phyloP scores from a whole-genome alignment of 495 filamentous ascomycete species.

The Penicillium flavigenum region DNA sequence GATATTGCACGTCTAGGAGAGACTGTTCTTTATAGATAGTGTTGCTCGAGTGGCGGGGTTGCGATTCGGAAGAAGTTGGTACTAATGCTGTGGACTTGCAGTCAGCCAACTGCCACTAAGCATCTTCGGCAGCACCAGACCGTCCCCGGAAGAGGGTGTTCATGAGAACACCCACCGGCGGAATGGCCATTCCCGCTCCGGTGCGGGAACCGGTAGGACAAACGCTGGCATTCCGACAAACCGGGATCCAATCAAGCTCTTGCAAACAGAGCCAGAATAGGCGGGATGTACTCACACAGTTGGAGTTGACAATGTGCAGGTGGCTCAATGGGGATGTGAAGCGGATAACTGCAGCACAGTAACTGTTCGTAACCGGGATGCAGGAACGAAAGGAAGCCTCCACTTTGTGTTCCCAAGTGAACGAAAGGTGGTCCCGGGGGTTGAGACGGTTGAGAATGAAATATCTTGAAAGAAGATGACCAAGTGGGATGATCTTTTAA shows the following conservation, averaged over 20 bases:
- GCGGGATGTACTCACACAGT: constrained; percentile 18
- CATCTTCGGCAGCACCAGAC: constrained; percentile 4
- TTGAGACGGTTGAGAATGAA: constrained; percentile 27
- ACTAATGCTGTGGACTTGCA: constrained; percentile 1
- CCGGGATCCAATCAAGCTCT: constrained; percentile 26
- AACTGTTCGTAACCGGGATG: constrained; percentile 26
- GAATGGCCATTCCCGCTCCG: constrained; percentile 8
- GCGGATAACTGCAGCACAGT: constrained; percentile 24
- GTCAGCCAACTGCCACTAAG: constrained; percentile 7
- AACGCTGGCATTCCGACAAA: constrained; percentile 7
- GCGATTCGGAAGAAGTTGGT: not conserved
- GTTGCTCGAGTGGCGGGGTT: constrained; percentile 4
- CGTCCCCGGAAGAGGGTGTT: not conserved
- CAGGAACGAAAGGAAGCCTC: constrained; percentile 23
- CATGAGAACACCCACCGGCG: constrained; percentile 17
- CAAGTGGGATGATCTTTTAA: constrained; percentile 15
- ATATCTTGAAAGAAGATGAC: constrained; percentile 21
- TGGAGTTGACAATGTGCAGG: constrained; percentile 10
- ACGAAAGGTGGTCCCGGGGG: constrained; percentile 21
- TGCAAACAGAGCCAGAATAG: constrained; percentile 15
- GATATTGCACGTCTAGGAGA: not conserved
- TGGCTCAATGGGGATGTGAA: constrained; percentile 6
- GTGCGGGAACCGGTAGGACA: constrained; percentile 22
- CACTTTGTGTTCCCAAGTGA: constrained; percentile 16
- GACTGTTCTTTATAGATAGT: constrained; percentile 13